Base-by-base conservation (phyloP, 2,329 filamentous ascomycete genomes). In the Claviceps sp. region DNA sequence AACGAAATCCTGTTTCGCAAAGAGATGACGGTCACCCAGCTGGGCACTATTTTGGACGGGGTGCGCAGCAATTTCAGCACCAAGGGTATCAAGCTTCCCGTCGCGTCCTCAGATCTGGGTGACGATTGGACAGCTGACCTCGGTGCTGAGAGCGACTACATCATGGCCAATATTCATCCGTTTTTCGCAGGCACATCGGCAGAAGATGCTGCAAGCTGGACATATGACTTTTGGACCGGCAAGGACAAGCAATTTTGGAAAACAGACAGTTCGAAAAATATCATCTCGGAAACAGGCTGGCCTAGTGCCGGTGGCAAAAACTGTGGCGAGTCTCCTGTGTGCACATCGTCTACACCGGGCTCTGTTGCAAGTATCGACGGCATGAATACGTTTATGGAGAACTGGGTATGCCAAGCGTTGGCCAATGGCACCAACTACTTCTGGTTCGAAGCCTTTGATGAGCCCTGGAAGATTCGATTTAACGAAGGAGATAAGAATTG, bases 141-240 rank as follows among this genome's bases (percentile, higher is more conserved):
- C 17, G 86, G 85, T 0, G 60, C 70, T 4, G 75, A 81, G 50
- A 86, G 88, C 43, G 90, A 97, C 66, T 83, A 87, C 61, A 82
- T 97, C 68, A 96, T 97, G 90, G 85, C 88, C 59, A 97, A 97
- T 64, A 87, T 97, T 51, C 93, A 97, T 64, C 91, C 93, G 0
- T 96, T 97, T 75, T 97, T 97, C 64, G 86, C 84, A 0, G 91
- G 91, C 47, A 81, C 88, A 13, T 72, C 77, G 0, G 84, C 82
- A 2, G 71, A 78, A 2, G 65, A 77, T 1, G 88, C 89, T 0
- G 84, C 89, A 0, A 70, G 65, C 7, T 97, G 91, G 91, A 95
- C 91, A 0, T 87, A 75, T 69, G 68, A 68, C 16, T 97, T 96
- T 70, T 97, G 89, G 85, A 69, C 84, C 45, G 71, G 68, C 10